Percentiles rank a stretch among this genome's conserved stretches.
These are phyloP conservation scores for Termitomyces sp. DNA, from an alignment of 768 basidiomycete genomes.

Conservation along the genomic window DNA sequence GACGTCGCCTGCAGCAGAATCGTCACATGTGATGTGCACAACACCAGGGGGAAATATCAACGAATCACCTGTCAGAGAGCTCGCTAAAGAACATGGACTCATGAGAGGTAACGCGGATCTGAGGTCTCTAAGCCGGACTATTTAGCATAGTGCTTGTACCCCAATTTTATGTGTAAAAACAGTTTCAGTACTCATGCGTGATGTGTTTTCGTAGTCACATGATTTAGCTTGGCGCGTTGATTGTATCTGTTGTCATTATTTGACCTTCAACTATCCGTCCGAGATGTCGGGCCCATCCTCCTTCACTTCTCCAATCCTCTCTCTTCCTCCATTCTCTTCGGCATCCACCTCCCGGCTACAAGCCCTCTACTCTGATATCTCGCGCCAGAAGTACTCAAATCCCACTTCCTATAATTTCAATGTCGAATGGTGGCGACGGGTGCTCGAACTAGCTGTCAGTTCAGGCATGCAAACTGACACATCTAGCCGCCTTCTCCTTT, in stretches of 20 bases:
- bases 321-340: constrained; percentile 41
- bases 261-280: neutral
- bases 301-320: constrained; percentile 9
- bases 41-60: constrained; percentile 12
- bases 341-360: constrained; percentile 56
- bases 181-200: neutral
- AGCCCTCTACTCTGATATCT: constrained; percentile 85
- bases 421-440: constrained; percentile 82
- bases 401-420: constrained; percentile 77
- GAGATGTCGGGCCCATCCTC: constrained; percentile 13
- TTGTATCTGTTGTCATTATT: neutral
- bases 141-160: neutral
- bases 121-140: neutral
- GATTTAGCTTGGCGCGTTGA: neutral
- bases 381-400: constrained; percentile 79
- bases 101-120: neutral
- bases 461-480: constrained; percentile 45
- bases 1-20: constrained; percentile 19
- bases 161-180: neutral
- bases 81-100: neutral
- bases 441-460: constrained; percentile 56
- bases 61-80: neutral
- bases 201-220: constrained; percentile 3
- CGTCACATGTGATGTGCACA: constrained; percentile 15
- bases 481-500: constrained; percentile 54